Evolutionary conservation across 768 basidiomycete species (phyloP).

Genomic region (Suillus placidus): DNA sequence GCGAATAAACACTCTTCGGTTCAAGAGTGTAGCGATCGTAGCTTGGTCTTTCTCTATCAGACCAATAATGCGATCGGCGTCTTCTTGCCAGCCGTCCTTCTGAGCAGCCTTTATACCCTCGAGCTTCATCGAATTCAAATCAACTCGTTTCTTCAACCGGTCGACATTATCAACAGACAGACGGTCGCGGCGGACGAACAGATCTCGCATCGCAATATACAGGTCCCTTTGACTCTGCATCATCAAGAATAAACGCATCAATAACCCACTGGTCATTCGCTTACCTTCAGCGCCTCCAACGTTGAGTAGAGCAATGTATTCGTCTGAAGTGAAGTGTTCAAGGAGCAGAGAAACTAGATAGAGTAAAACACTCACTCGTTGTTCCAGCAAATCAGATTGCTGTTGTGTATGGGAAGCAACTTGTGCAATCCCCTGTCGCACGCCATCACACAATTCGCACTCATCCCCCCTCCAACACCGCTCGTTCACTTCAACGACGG

Average conservation of each 20-base stretch:
- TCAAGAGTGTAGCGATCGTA: conserved; percentile 72
- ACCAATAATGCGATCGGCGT: conserved; percentile 73
- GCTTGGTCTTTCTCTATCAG: conserved; percentile 86
- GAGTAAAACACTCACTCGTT: conserved; percentile 54
- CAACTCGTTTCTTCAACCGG: conserved; percentile 83
- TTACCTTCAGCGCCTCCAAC: conserved; percentile 77
- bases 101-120: conserved; percentile 68
- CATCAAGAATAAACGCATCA: conserved; percentile 9
- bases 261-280: conserved; percentile 18
- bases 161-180: conserved; percentile 89
- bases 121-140: conserved; percentile 72
- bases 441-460: conserved; percentile 79
- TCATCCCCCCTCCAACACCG: conserved; percentile 84
- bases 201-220: conserved; percentile 83
- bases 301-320: conserved; percentile 65
- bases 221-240: conserved; percentile 77
- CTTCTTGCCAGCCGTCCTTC: conserved; percentile 86
- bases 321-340: conserved; percentile 46
- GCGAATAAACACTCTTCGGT: conserved; percentile 83
- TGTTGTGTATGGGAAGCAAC: conserved; percentile 68
- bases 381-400: conserved; percentile 74
- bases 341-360: conserved; percentile 1
- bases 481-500: conserved; percentile 76
- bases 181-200: conserved; percentile 87
- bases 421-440: conserved; percentile 69